Evolutionary conservation across 2,329 filamentous ascomycete species (phyloP).

Genomic region (Phialophora macrospora): DNA sequence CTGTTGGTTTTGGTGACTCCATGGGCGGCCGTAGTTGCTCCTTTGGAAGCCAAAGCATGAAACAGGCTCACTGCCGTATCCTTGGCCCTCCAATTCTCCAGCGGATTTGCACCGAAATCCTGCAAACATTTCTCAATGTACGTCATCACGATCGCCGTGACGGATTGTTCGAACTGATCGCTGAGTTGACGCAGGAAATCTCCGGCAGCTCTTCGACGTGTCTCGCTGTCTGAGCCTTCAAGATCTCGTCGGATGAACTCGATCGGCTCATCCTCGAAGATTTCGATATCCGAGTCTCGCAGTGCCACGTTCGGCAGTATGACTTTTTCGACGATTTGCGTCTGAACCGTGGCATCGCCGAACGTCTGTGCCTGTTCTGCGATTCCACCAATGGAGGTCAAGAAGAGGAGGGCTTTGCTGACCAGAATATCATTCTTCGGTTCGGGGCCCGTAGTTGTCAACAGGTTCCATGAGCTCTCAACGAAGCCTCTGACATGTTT

Average conservation of each 20-base stretch:
- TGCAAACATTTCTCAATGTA: constrained; percentile 85
- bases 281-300: constrained; percentile 89
- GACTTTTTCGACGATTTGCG: constrained; percentile 92
- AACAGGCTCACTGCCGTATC: constrained; percentile 98
- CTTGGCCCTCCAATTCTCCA: constrained; percentile 90
- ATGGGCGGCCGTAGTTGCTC: constrained; percentile 80
- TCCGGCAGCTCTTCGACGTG: constrained; percentile 85
- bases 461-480: constrained; percentile 84
- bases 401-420: constrained; percentile 90
- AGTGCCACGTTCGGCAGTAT: constrained; percentile 90
- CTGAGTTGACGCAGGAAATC: constrained; percentile 91
- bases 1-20: constrained; percentile 90
- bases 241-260: constrained; percentile 95
- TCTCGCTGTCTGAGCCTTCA: constrained; percentile 95
- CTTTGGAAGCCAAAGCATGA: constrained; percentile 90
- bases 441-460: constrained; percentile 83
- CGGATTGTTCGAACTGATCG: constrained; percentile 81
- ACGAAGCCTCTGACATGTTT: constrained; percentile 81
- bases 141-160: constrained; percentile 82
- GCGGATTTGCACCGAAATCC: constrained; percentile 70
- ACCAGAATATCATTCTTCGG: constrained; percentile 94
- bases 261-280: constrained; percentile 98
- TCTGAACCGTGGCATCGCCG: constrained; percentile 77
- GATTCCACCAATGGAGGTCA: constrained; percentile 84
- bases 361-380: constrained; percentile 80